A percentile compares a stretch with the other conserved stretches of the same genome.
phyloP scores from a whole-genome alignment of 2,329 filamentous ascomycete genomes.

The Ciborinia camelliae region DNA sequence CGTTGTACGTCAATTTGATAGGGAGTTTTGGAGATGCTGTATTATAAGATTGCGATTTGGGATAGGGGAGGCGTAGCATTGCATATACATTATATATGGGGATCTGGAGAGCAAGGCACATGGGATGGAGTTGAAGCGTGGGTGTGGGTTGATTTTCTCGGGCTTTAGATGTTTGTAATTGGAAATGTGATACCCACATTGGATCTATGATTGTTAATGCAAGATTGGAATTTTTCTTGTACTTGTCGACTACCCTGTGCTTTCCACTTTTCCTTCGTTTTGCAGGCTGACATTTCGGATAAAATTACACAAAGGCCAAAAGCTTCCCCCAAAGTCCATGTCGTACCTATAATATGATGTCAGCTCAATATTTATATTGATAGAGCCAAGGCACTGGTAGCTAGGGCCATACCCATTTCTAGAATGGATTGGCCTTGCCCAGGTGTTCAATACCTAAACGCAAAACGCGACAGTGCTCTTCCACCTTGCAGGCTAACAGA shows the following conservation, averaged over 20 bases:
- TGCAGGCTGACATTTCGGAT: constrained; percentile 27
- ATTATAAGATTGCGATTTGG: constrained; percentile 10
- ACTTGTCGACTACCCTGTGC: neutral
- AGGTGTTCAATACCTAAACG: neutral
- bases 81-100: constrained; percentile 9
- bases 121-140: constrained; percentile 8
- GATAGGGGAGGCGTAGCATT: neutral
- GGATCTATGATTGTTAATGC: neutral
- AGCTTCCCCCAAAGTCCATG: constrained; percentile 68
- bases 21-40: constrained; percentile 11
- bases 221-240: neutral
- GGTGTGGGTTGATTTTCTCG: neutral
- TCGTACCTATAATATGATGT: constrained; percentile 58
- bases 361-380: neutral
- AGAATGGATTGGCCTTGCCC: too few species aligned
- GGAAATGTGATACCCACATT: neutral
- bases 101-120: constrained; percentile 3
- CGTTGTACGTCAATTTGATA: neutral
- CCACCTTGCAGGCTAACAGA: neutral
- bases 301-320: constrained; percentile 52
- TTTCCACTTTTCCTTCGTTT: neutral
- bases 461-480: neutral
- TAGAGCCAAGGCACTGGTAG: neutral
- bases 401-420: too few species aligned
- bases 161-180: constrained; percentile 1